These are phyloP conservation scores for Glycine soja DNA, from an alignment of 306 rosid species.

Conservation along the genomic window DNA sequence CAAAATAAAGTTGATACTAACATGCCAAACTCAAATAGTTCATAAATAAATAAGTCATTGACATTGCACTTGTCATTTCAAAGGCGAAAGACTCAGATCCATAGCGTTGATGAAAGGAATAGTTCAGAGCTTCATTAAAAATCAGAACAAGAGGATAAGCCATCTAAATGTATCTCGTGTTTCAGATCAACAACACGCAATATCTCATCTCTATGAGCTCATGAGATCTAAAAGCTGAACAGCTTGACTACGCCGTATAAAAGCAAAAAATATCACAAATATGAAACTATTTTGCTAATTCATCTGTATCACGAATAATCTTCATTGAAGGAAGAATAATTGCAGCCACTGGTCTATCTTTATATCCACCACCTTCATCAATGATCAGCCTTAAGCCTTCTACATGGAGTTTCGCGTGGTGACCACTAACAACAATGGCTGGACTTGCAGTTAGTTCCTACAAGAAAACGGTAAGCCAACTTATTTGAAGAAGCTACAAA, in stretches of 20 bases:
- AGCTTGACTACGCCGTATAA: slow-evolving; percentile 3
- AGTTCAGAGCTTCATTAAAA: slow-evolving; percentile 29
- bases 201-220: slow-evolving; percentile 19
- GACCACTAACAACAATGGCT: slow-evolving; percentile 82
- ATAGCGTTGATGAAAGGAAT: neutral
- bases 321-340: slow-evolving; percentile 77
- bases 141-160: slow-evolving; percentile 15
- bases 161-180: neutral
- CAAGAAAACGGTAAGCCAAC: slow-evolving; percentile 28
- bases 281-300: slow-evolving; percentile 52
- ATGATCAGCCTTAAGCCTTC: slow-evolving; percentile 81
- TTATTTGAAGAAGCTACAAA: slow-evolving; percentile 14
- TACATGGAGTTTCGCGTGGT: slow-evolving; percentile 77
- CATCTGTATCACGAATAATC: slow-evolving; percentile 76
- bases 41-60: neutral
- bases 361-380: slow-evolving; percentile 81
- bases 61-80: neutral
- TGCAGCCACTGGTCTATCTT: slow-evolving; percentile 75
- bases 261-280: neutral
- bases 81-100: slow-evolving; percentile 10
- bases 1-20: neutral
- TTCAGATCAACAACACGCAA: neutral
- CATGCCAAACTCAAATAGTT: neutral
- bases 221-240: slow-evolving; percentile 30
- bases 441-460: slow-evolving; percentile 68